Percentiles rank a stretch among this genome's conserved stretches.
Evolutionary conservation across 2,329 filamentous ascomycete genomes (phyloP).

Genomic region (Venturia nashicola): DNA sequence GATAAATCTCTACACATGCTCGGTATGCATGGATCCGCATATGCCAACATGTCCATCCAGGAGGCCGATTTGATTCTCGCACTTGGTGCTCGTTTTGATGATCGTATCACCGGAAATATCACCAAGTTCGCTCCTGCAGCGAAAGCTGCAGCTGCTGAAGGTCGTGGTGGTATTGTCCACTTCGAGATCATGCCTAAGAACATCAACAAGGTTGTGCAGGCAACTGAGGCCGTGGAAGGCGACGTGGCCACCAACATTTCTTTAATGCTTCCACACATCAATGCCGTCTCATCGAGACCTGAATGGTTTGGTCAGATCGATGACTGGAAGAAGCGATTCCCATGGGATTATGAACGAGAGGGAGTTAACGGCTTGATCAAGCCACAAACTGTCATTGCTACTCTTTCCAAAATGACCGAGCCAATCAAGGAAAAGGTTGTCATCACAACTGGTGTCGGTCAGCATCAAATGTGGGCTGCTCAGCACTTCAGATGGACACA

Average conservation of each 20-base stretch:
- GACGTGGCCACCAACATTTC: conserved; percentile 74
- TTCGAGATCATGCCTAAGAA: conserved; percentile 99
- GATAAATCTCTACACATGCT: conserved; percentile 96
- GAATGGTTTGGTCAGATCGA: conserved; percentile 87
- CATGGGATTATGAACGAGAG: conserved; percentile 72
- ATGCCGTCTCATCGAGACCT: conserved; percentile 52
- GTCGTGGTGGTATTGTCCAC: conserved; percentile 87
- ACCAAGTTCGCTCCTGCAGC: conserved; percentile 82
- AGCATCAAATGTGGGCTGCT: conserved; percentile 98
- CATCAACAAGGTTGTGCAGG: conserved; percentile 98
- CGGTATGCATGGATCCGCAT: conserved; percentile 94
- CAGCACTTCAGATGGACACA: conserved; percentile 94
- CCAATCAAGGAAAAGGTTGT: conserved; percentile 72
- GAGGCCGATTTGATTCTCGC: conserved; percentile 93
- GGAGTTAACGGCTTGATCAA: conserved; percentile 73
- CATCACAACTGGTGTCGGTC: conserved; percentile 88
- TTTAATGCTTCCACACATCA: conserved; percentile 60
- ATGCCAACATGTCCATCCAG: conserved; percentile 97
- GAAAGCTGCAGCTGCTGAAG: conserved; percentile 70
- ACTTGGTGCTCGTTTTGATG: conserved; percentile 86
- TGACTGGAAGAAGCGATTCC: conserved; percentile 85
- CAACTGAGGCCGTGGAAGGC: conserved; percentile 88
- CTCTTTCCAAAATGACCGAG: conserved; percentile 72
- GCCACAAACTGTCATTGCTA: conserved; percentile 85
- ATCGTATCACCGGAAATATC: conserved; percentile 77